Evolutionary conservation across 202 grass and related monocot genomes (phyloP).

Genomic region (Eragrostis tef): DNA sequence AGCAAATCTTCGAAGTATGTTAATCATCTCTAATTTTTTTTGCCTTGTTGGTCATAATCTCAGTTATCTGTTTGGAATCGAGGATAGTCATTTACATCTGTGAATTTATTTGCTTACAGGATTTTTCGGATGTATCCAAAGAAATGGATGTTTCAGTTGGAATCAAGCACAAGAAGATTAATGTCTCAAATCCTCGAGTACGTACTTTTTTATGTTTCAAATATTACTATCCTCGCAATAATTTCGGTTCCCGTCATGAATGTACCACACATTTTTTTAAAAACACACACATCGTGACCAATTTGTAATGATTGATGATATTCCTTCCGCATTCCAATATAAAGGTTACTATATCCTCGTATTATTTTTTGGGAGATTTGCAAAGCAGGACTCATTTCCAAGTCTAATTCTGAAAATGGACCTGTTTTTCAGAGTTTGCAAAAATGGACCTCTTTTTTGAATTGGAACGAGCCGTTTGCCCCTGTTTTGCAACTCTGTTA

Average conservation of each 20-base stretch:
- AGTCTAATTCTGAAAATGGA: too few relatives aligned
- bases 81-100: slow-evolving; percentile 14
- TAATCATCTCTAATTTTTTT: slow-evolving; percentile 27
- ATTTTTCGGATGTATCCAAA: slow-evolving; percentile 76
- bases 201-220: slow-evolving; percentile 45
- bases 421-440: too few relatives aligned
- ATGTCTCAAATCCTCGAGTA: slow-evolving; percentile 93
- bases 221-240: slow-evolving; percentile 17
- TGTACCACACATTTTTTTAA: neutral
- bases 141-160: slow-evolving; percentile 80
- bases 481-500: too few relatives aligned
- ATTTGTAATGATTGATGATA: neutral
- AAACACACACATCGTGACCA: neutral
- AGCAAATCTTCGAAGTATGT: slow-evolving; percentile 89
- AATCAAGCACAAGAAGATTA: slow-evolving; percentile 99
- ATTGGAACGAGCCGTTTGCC: too few relatives aligned
- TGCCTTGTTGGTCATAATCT: slow-evolving; percentile 14
- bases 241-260: neutral
- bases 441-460: too few relatives aligned
- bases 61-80: neutral
- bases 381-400: too few relatives aligned
- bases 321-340: neutral
- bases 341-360: slow-evolving; percentile 23
- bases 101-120: slow-evolving; percentile 63
- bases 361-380: too few relatives aligned